Evolutionary conservation across 179 eudicot genomes (phyloP), one percentile per base, ranked within the genome.

Genomic region (Beta lomatogona): DNA sequence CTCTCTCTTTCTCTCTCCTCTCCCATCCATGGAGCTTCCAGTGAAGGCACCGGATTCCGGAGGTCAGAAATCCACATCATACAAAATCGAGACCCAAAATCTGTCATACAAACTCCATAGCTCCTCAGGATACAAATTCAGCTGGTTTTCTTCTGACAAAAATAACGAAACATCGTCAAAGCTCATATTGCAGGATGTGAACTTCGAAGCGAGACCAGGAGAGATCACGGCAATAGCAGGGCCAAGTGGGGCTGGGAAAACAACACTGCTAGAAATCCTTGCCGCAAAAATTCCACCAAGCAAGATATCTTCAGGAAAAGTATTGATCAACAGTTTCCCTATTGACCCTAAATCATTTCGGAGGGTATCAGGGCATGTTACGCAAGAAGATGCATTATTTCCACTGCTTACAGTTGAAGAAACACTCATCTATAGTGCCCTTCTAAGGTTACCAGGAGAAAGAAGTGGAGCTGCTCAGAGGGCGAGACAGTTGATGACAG

Each of bases 171-270:
- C 46, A 73, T 21, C 82, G 6, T 81, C 89, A 3, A 90, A 86
- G 81, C 81, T 77, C n/a, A 83, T 92, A 28, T 50, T 94, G 52
- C 85, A 87, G 76, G 91, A 92, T 84, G 90, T 93, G 16, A 88
- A 78, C 72, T 85, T 90, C 76, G 95, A 89, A 76, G 98, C 95
- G 3, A 87, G 65, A 61, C 88, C 97, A 0, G 91, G 93, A 46
- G 94, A 93, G 82, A 85, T 94, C 28, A 93, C 98, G 0, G 98
- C 98, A 19, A 88, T 94, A 44, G 98, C 94, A 5, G 98, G 98
- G 6, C 94, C 98, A 5, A 94, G 98, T 66, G 98, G 98, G 16
- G 97, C 98, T 0, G 98, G 98, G 4, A 94, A 94, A 78, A 92
- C 98, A 7, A 88, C 98, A 1, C 77, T 94, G 73, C 80, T 94